Base-by-base conservation (phyloP, 495 filamentous ascomycete species). In the Halenospora varia region DNA sequence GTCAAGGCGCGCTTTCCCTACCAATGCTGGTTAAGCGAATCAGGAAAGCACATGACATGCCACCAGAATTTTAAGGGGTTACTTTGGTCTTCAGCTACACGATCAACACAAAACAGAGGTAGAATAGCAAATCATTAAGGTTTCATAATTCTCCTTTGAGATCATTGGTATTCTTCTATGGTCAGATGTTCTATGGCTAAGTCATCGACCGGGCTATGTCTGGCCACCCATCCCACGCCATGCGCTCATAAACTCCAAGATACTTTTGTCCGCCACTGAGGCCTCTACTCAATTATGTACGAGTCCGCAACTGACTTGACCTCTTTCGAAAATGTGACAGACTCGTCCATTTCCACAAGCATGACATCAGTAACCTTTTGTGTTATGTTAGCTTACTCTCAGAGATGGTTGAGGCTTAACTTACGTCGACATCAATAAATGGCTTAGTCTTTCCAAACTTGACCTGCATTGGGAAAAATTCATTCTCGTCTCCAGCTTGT, bases 381-480 rank as follows among this genome's bases (percentile, higher is more conserved):
- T 41, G 19, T 29, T 10, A n/a, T 24, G 29, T 66, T 53, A 67
- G 62, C 40, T 25, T 10, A 20, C 25, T 13, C 45, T 41, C 2
- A 3, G 23, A 10, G 3, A 10, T 10, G 41, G 10, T 10, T 11
- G 17, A 41, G 40, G n/a, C 46, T 53, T 23, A 17, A 68, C 85
- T 83, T 78, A 92, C 93, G 78, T 95, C 90, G 55, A 97, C 88
- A 65, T 94, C 89, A 26, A 96, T 82, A 68, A 93, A 92, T 20
- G 93, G 93, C 51, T 77, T 83, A 41, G 85, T 80, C 76, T 96
- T 96, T 29, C 87, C 84, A 75, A 97, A 97, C 24, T 83, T 83
- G 25, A 97, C 88, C 47, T 80, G 85, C 92, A 97, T 97, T 1
- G 93, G 93, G 85, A 97, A 97, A 74, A 97, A 97, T 59, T 95